Evolutionary conservation across 169 alveolate genomes (phyloP).

Genomic region (Cryptosporidium sp.): DNA sequence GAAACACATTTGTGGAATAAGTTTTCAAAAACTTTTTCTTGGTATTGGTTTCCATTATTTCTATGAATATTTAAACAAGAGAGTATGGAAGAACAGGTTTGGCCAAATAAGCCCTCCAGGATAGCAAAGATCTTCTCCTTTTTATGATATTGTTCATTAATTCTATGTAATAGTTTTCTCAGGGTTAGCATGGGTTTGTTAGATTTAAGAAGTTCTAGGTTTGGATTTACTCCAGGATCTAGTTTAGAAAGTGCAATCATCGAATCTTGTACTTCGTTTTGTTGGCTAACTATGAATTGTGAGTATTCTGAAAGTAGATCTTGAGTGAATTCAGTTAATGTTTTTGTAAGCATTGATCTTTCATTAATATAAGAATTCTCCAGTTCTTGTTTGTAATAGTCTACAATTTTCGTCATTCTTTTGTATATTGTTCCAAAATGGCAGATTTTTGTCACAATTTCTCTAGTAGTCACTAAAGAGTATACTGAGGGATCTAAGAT

Average conservation of each 20-base stretch:
- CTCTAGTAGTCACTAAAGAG: constrained; percentile 21
- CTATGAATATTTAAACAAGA: constrained; percentile 29
- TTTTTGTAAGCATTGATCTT: constrained; percentile 16
- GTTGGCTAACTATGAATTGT: constrained; percentile 31
- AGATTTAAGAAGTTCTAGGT: constrained; percentile 22
- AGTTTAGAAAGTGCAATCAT: constrained; percentile 28
- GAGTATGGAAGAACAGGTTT: constrained; percentile 15
- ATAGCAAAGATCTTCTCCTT: constrained; percentile 30
- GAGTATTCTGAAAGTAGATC: constrained; percentile 36
- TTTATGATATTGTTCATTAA: constrained; percentile 16
- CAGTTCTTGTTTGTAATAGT: background rate
- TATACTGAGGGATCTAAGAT: constrained; percentile 46
- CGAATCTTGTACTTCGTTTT: constrained; percentile 66
- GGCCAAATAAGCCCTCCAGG: constrained; percentile 27
- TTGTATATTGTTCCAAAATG: constrained; percentile 19
- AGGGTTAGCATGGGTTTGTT: constrained; percentile 38
- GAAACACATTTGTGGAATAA: constrained; percentile 28
- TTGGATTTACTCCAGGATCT: constrained; percentile 55
- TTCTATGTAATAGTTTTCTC: constrained; percentile 40
- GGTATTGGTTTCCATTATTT: constrained; percentile 18
- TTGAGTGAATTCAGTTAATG: constrained; percentile 15
- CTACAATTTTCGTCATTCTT: constrained; percentile 39
- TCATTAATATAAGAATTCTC: background rate
- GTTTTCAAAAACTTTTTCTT: constrained; percentile 1
- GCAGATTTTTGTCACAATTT: constrained; percentile 50